Evolutionary conservation across 305 asterid genomes (phyloP), one percentile per base, ranked within the genome.

Genomic region (Fraxinus nigra): DNA sequence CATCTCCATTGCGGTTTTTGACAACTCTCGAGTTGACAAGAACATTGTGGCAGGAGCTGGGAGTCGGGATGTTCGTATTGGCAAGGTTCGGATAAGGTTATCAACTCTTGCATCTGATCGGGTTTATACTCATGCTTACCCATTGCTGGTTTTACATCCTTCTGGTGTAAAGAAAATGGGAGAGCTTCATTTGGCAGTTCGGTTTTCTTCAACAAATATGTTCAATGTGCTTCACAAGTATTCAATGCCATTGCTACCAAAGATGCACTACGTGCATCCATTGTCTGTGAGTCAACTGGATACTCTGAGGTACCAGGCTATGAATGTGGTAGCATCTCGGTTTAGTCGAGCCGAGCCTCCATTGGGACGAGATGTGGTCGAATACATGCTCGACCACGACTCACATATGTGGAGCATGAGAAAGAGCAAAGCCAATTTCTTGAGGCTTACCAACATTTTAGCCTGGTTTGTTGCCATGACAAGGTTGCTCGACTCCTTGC

Each of bases 331-430:
- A 81, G 93, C 96, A 2, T 78, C 89, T 5, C 87, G 98, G 89
- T 91, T 95, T 5, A 88, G 93, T 13, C 87, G 98, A 11, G 88
- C 98, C 0, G 98, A 95, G 88, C 98, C 98, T 4, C 97, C 98
- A 0, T 35, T 95, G 34, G 93, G 96, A n/a, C 78, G 97, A 37
- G 98, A 95, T 46, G 95, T 92, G 67, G 97, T 95, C 0, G 98
- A 95, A 85, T 93, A 91, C 92, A 92, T 94, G 98, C 95, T 94
- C 30, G 97, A 94, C 77, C 96, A 91, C 5, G 97, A 92, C 26
- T 91, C 97, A 0, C 95, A 93, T 24, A 91, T 92, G 97, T 94
- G 98, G 98, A 94, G 98, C 92, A 92, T 94, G 98, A 88, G 98
- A 75, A 94, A 93, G 91, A 92, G 97, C 92, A 94, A 92, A 73